These are phyloP conservation scores for Aleurites moluccanus DNA, from an alignment of 441 rosid species.

Conservation along the genomic window DNA sequence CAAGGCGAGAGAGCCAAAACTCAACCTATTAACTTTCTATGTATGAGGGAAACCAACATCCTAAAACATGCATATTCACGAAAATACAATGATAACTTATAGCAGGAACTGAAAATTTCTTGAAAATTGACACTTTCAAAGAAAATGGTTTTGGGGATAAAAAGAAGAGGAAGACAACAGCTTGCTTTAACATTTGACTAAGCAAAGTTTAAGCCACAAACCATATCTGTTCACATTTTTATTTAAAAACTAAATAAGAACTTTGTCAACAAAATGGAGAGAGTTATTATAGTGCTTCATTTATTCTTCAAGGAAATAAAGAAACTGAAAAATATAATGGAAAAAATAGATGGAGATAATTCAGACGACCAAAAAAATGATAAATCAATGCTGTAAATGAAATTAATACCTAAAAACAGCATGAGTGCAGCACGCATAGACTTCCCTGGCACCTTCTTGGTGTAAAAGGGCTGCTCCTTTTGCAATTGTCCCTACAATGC, in stretches of 20 bases:
- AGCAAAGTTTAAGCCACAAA: neutral
- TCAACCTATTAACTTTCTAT: neutral
- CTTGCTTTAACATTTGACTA: neutral
- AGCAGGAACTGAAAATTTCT: neutral
- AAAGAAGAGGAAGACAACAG: neutral
- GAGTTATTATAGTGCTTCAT: neutral
- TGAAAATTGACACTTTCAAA: neutral
- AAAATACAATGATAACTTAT: neutral
- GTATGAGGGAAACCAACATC: neutral
- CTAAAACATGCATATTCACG: neutral
- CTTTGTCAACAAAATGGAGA: neutral
- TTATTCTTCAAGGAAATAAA: neutral
- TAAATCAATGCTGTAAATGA: neutral
- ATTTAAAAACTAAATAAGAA: neutral
- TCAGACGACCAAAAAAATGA: neutral
- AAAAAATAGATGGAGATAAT: too few relatives aligned
- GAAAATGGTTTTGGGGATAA: neutral
- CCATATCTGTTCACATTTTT: neutral
- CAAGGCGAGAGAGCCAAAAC: neutral
- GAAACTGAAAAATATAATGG: conserved; percentile 5
- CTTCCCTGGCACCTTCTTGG: conserved; percentile 89
- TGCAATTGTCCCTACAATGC: conserved; percentile 65
- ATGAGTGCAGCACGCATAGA: conserved; percentile 85
- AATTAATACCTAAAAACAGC: conserved; percentile 57
- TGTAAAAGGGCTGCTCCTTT: conserved; percentile 87